Evolutionary conservation across 306 rosid species (phyloP).

Genomic region (Gastrolobium villosum): DNA sequence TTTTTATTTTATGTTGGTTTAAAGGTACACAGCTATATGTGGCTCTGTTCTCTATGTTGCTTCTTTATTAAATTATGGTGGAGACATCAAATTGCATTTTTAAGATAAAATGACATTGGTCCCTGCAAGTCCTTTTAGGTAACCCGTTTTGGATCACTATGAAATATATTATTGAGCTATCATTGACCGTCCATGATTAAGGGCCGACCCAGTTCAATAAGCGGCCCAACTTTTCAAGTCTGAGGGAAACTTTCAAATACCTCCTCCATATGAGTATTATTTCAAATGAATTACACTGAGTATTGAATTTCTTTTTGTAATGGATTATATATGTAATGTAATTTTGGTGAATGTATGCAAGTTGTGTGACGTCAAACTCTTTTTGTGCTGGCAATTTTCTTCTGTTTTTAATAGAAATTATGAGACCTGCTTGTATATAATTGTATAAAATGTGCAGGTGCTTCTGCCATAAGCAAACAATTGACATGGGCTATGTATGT

Average conservation of each 20-base stretch:
- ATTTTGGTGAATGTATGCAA: conserved; percentile 10
- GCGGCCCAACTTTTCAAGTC: no score
- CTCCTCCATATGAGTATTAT: no score
- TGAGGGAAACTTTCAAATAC: no score
- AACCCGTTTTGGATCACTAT: no score
- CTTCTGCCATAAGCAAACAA: conserved; percentile 97
- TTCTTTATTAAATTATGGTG: no score
- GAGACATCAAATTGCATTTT: no score
- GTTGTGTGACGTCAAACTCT: conserved; percentile 13
- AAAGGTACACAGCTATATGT: conserved; percentile 31
- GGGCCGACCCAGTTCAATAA: no score
- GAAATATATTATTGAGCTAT: no score
- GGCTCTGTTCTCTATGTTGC: conserved; percentile 18
- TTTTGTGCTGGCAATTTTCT: conserved; percentile 21
- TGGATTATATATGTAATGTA: conserved; percentile 22
- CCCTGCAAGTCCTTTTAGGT: no score
- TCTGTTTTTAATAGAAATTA: conserved; percentile 26
- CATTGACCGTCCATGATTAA: no score
- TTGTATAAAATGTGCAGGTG: conserved; percentile 76
- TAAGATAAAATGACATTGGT: no score
- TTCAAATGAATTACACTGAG: no score
- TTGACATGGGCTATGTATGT: conserved; percentile 95
- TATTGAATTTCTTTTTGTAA: conserved; percentile 5
- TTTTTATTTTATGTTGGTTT: conserved; percentile 17
- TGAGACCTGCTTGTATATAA: conserved; percentile 17